Conservation (phyloP, 2,329 filamentous ascomycete species). For the Lecanosticta acicola region DNA sequence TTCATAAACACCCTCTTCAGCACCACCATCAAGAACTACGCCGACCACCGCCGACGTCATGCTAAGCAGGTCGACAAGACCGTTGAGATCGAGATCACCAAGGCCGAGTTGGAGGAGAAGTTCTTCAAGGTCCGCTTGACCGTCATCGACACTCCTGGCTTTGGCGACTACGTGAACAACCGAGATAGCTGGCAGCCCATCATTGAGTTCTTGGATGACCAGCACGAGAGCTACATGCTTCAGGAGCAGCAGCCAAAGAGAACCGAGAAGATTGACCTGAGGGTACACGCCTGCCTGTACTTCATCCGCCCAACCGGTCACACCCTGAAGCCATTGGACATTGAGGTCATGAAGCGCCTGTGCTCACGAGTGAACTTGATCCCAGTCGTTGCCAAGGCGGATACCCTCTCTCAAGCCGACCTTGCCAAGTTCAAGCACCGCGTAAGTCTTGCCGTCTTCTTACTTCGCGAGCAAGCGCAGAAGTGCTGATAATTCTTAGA, state of each 20-base stretch:
- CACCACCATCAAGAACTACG: slow-evolving; percentile 99
- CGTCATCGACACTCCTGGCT: slow-evolving; percentile 97
- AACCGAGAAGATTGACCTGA: slow-evolving; percentile 97
- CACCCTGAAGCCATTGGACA: slow-evolving; percentile 96
- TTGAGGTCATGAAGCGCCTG: slow-evolving; percentile 99
- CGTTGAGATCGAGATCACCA: slow-evolving; percentile 99
- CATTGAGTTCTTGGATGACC: slow-evolving; percentile 99
- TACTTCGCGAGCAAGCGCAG: no score
- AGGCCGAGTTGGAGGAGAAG: slow-evolving; percentile 99
- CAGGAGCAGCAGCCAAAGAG: slow-evolving; percentile 99
- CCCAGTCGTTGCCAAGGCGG: slow-evolving; percentile 96
- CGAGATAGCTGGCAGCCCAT: slow-evolving; percentile 99
- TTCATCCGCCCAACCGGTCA: slow-evolving; percentile 98
- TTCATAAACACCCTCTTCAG: slow-evolving; percentile 99
- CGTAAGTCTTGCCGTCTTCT: slow-evolving; percentile 50
- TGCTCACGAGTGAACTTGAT: slow-evolving; percentile 98
- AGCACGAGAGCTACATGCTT: slow-evolving; percentile 99
- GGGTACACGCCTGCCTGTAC: slow-evolving; percentile 97
- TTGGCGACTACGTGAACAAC: slow-evolving; percentile 99
- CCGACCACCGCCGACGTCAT: slow-evolving; percentile 98
- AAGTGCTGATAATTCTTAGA: slow-evolving; percentile 55
- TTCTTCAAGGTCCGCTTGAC: slow-evolving; percentile 99
- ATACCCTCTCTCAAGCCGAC: slow-evolving; percentile 90
- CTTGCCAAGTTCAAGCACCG: slow-evolving; percentile 91
- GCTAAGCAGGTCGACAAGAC: slow-evolving; percentile 99